A percentile compares a stretch with the other conserved stretches of the same genome.
phyloP scores from a whole-genome alignment of 1,284 basidiomycete species.

The Boletellus deceptivus region DNA sequence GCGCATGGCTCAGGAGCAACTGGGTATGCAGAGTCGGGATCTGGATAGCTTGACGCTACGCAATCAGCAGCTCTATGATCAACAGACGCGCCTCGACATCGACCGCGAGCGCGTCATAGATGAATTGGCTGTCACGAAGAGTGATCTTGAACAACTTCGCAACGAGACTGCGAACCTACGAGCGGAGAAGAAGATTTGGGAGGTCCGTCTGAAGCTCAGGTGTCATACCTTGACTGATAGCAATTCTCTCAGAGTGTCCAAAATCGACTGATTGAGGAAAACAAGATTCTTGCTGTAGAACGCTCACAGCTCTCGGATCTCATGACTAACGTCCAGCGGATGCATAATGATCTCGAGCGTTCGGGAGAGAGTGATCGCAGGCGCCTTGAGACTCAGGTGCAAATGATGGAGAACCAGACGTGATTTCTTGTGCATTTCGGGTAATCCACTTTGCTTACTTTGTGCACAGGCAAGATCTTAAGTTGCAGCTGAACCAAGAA shows the following conservation, averaged over 20 bases:
- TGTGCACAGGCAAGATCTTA: conserved; percentile 64
- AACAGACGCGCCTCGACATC: conserved; percentile 64
- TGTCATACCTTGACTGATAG: not conserved
- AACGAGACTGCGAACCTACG: conserved; percentile 84
- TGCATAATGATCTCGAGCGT: conserved; percentile 85
- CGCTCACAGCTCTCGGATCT: conserved; percentile 83
- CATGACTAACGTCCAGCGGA: conserved; percentile 84
- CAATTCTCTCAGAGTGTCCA: conserved; percentile 59
- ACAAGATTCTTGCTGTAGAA: conserved; percentile 75
- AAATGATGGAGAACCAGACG: conserved; percentile 77
- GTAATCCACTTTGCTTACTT: not conserved
- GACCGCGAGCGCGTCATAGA: conserved; percentile 63
- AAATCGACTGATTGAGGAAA: conserved; percentile 80
- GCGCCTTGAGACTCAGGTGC: conserved; percentile 77
- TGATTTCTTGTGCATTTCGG: conserved; percentile 37
- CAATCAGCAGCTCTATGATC: conserved; percentile 67
- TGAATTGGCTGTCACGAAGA: conserved; percentile 57
- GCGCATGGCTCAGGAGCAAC: conserved; percentile 63
- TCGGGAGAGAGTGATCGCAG: conserved; percentile 78
- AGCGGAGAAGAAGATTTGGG: conserved; percentile 91
- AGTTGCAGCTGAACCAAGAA: conserved; percentile 74
- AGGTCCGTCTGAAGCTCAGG: conserved; percentile 48
- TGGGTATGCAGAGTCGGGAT: conserved; percentile 53
- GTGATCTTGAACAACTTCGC: conserved; percentile 68
- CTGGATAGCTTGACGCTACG: conserved; percentile 60